Conservation (phyloP, 2,329 filamentous ascomycete genomes). For the Ophiostoma himal-ulmi region DNA sequence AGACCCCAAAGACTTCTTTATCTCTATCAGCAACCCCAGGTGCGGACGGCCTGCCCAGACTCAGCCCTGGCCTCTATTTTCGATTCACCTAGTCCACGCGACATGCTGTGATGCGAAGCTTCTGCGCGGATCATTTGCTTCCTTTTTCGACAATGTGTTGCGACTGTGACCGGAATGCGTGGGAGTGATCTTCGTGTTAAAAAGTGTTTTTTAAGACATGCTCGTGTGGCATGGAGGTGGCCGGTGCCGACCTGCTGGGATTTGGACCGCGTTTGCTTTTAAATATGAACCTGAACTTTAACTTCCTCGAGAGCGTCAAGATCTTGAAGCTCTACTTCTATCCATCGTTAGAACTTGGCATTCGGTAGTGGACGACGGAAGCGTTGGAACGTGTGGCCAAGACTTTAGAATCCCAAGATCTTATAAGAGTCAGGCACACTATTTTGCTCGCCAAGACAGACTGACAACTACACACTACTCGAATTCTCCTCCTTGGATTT, state of each 20-base stretch:
- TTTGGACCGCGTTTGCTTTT: no score
- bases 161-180: background rate
- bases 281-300: no score
- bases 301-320: no score
- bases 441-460: background rate
- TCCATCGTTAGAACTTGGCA: background rate
- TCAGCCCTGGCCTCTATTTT: background rate
- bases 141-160: background rate
- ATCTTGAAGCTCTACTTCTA: background rate
- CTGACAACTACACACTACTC: background rate
- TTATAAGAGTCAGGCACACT: background rate
- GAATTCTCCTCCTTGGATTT: background rate
- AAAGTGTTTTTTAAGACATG: background rate
- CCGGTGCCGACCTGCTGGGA: background rate
- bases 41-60: constrained; percentile 9
- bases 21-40: background rate
- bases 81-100: background rate
- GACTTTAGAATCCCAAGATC: background rate
- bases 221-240: background rate
- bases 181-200: background rate
- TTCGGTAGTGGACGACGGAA: constrained; percentile 1
- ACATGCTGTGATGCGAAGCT: background rate
- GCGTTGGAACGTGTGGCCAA: background rate
- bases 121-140: constrained; percentile 9
- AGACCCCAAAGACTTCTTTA: background rate